Evolutionary conservation across 2,329 filamentous ascomycete species (phyloP), one percentile per base, ranked within the genome.

Genomic region (Fusarium protoensiforme): DNA sequence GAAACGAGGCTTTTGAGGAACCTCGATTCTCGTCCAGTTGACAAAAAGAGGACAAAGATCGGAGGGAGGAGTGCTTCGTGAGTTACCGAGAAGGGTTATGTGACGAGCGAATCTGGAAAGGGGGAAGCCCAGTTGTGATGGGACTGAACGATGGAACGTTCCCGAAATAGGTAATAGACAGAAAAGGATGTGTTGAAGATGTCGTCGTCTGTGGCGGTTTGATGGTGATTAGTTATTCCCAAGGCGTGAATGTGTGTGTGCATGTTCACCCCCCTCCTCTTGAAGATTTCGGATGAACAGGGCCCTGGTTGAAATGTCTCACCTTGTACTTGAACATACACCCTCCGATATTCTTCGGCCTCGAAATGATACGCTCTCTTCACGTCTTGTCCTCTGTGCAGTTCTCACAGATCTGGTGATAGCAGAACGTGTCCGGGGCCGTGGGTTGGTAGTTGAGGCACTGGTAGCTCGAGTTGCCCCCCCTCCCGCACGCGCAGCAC

Each of bases 381-480:
- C 60, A 71, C 11, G 24, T 57, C 9, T 38, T 38, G 61, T 75
- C 69, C 13, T 81, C 68, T 51, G 78, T 80, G 68, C 87, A 89
- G 5, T 73, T 74, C 41, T 80, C 77, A 74, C 87, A 89, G 59
- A 87, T 83, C n/a, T 80, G 78, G 67, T 89, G 87, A 69, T 87
- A 87, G 77, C 87, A 89, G 51, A 88, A 85, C 2, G 85, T 86
- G 69, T 88, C 84, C 11, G 86, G 85, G 68, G 85, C 84, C 14
- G 81, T 82, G 61, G 80, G 81, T 82, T 85, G 84, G 61, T 80
- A 83, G 68, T 87, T 84, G 36, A 83, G 78, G 72, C 87, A 89
- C 80, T 81, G 85, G 24, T 81, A 79, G 56, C 83, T 83, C 6
- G 80, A 79, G 67, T 89, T 89, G 7, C 81, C 84, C 8, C 85